phyloP scores from a whole-genome alignment of 441 rosid species.

The Hura crepitans region DNA sequence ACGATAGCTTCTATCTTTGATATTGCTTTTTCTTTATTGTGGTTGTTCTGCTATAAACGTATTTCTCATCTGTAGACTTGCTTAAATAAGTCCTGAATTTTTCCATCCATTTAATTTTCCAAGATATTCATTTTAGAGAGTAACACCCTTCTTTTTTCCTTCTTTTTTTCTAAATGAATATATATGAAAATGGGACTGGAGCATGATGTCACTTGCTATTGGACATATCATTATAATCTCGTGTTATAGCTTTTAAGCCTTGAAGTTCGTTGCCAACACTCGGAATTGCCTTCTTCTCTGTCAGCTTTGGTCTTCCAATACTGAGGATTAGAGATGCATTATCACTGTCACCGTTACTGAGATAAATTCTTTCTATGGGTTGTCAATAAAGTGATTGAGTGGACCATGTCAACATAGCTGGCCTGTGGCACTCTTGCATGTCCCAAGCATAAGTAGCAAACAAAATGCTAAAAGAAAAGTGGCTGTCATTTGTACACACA shows the following conservation, averaged over 20 bases:
- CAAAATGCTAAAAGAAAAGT: not conserved
- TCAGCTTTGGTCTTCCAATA: not conserved
- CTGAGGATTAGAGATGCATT: not conserved
- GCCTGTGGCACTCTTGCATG: not conserved
- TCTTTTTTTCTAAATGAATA: too few relatives aligned
- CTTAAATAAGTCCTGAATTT: not conserved
- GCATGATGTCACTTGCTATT: not conserved
- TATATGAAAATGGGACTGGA: not conserved
- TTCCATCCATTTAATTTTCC: not conserved
- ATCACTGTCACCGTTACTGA: too few relatives aligned
- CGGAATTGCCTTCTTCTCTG: too few relatives aligned
- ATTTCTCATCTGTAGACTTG: too few relatives aligned
- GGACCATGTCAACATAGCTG: too few relatives aligned
- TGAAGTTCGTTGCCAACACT: too few relatives aligned
- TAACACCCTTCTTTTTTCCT: too few relatives aligned
- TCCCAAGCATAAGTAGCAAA: not conserved
- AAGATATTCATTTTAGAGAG: not conserved
- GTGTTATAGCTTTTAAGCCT: not conserved
- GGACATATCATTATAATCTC: not conserved
- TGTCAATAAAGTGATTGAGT: too few relatives aligned
- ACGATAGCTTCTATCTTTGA: not conserved
- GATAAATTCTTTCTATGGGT: too few relatives aligned
- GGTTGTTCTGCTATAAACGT: not conserved
- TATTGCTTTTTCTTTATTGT: not conserved
- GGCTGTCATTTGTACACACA: not conserved